These are phyloP conservation scores for Chalciporus piperatus DNA, from an alignment of 768 basidiomycete species.

Conservation along the genomic window DNA sequence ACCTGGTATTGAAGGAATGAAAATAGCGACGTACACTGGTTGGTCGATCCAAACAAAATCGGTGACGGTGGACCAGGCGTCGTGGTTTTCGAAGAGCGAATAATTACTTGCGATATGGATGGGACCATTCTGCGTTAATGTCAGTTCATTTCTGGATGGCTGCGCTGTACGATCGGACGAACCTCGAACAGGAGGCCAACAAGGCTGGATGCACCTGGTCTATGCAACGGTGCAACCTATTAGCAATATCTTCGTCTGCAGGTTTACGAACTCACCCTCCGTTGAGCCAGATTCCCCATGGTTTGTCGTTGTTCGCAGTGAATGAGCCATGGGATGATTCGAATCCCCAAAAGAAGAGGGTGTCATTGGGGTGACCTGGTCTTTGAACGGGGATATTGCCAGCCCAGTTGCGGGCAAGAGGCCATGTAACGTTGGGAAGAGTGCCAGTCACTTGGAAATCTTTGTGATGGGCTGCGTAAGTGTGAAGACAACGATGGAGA, in stretches of 20 bases:
- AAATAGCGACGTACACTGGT: slow-evolving; percentile 45
- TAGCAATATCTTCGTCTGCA: neutral
- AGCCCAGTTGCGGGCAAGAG: slow-evolving; percentile 51
- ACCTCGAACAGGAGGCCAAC: slow-evolving; percentile 64
- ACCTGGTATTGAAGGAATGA: neutral
- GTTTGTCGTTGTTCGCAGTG: slow-evolving; percentile 43
- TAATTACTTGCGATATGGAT: slow-evolving; percentile 55
- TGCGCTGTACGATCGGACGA: slow-evolving; percentile 11
- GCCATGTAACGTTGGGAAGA: slow-evolving; percentile 63
- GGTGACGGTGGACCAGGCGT: slow-evolving; percentile 57
- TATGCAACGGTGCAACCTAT: slow-evolving; percentile 10
- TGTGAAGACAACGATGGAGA: neutral
- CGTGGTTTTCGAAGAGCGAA: slow-evolving; percentile 46
- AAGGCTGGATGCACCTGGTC: slow-evolving; percentile 72
- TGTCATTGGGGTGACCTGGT: slow-evolving; percentile 58
- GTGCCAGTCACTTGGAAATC: slow-evolving; percentile 57
- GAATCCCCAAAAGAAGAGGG: slow-evolving; percentile 64
- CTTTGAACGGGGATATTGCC: slow-evolving; percentile 65
- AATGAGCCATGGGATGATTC: slow-evolving; percentile 57
- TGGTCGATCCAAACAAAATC: slow-evolving; percentile 77
- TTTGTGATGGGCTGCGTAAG: slow-evolving; percentile 21
- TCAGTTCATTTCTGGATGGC: neutral
- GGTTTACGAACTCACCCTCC: slow-evolving; percentile 49
- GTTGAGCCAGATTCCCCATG: slow-evolving; percentile 75
- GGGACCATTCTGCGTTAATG: slow-evolving; percentile 59